Percentiles rank a stretch among this genome's conserved stretches.
phyloP scores from a whole-genome alignment of 2,329 filamentous ascomycete species.

The Talaromyces sp. region DNA sequence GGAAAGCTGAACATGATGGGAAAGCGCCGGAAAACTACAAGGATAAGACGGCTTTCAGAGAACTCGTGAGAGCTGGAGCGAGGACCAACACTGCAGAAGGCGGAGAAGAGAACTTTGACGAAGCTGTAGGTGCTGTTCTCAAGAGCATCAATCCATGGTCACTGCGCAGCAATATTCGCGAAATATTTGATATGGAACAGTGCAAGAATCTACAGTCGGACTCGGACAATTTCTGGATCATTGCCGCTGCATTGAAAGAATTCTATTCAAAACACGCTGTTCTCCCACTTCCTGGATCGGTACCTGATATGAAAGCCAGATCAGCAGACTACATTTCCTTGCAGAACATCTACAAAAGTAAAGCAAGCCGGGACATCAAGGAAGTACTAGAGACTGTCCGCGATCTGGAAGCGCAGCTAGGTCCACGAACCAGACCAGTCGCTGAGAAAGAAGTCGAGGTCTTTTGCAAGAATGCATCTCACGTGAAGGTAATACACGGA shows the following conservation, averaged over 20 bases:
- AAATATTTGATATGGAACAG: constrained; percentile 72
- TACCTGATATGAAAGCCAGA: constrained; percentile 97
- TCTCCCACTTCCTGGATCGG: constrained; percentile 76
- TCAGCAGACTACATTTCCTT: constrained; percentile 84
- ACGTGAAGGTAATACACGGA: constrained; percentile 80
- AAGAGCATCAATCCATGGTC: constrained; percentile 73
- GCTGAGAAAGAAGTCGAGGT: constrained; percentile 73
- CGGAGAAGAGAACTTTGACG: constrained; percentile 94
- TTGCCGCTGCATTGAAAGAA: constrained; percentile 70
- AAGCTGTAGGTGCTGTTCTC: constrained; percentile 80
- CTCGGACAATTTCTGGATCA: constrained; percentile 78
- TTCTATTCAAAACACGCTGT: constrained; percentile 72
- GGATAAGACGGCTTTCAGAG: constrained; percentile 80
- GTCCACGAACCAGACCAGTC: constrained; percentile 49
- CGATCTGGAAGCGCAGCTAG: constrained; percentile 48
- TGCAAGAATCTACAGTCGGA: constrained; percentile 45
- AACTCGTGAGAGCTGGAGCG: constrained; percentile 62
- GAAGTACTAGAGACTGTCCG: constrained; percentile 69
- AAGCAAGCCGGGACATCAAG: constrained; percentile 72
- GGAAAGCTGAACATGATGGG: constrained; percentile 68
- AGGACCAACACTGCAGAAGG: constrained; percentile 74
- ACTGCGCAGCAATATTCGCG: constrained; percentile 65
- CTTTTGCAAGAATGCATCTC: constrained; percentile 93
- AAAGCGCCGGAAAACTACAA: constrained; percentile 68
- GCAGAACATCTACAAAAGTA: constrained; percentile 88